phyloP scores from a whole-genome alignment of 176 grass and related monocot genomes.

The Carex parvula region DNA sequence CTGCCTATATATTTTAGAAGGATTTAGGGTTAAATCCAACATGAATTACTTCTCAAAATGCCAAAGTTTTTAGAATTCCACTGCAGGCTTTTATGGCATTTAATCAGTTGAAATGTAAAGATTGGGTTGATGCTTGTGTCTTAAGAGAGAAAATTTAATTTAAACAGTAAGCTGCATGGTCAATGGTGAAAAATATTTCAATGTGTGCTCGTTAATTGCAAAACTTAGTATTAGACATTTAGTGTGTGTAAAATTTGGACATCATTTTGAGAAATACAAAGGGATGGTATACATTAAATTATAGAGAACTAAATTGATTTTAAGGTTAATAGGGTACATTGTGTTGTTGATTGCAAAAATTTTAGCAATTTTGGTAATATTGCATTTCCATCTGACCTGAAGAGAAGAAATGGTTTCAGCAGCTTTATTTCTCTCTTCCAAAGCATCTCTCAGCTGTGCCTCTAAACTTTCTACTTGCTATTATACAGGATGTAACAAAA shows the following conservation, averaged over 20 bases:
- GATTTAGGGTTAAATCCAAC: not conserved
- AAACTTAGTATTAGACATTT: not conserved
- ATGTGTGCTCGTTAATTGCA: not conserved
- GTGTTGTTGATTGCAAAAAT: not conserved
- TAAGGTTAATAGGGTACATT: not conserved
- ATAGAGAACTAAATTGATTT: not conserved
- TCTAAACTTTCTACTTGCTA: conserved; percentile 94
- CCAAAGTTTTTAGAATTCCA: not conserved
- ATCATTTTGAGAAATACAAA: not conserved
- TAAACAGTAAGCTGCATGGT: not conserved
- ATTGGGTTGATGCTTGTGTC: not conserved
- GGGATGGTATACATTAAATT: not conserved
- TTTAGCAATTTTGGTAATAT: not conserved
- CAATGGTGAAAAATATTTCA: not conserved
- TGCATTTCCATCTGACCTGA: conserved; percentile 45
- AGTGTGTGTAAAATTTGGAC: not conserved
- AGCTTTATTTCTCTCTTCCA: conserved; percentile 72
- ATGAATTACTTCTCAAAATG: not conserved
- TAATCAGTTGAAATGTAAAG: not conserved
- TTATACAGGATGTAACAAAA: not conserved
- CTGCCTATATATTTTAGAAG: conserved; percentile 36
- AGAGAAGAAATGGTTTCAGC: conserved; percentile 93
- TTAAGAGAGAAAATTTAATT: not conserved
- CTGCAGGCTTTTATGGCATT: conserved; percentile 4
- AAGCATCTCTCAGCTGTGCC: conserved; percentile 68